Conservation (phyloP, 345 rosid species). For the Gossypium anomalum region DNA sequence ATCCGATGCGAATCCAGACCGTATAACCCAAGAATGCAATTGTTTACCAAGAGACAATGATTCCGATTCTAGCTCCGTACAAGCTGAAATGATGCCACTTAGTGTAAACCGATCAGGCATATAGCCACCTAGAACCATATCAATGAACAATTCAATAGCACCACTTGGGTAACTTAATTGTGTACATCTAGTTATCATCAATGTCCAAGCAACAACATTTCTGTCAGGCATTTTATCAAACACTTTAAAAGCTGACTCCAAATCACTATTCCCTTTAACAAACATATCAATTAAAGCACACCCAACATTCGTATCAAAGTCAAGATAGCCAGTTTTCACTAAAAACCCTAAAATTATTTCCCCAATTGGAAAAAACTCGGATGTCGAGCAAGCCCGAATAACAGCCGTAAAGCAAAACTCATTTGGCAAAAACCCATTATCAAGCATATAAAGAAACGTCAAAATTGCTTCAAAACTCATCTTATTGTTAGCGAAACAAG, state of each 20-base stretch:
- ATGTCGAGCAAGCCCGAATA: slow-evolving; percentile 50
- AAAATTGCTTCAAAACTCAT: slow-evolving; percentile 39
- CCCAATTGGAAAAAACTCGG: slow-evolving; percentile 29
- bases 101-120: slow-evolving; percentile 50
- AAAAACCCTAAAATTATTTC: slow-evolving; percentile 47
- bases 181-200: slow-evolving; percentile 55
- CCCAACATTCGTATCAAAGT: slow-evolving; percentile 55
- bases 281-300: slow-evolving; percentile 65
- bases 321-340: slow-evolving; percentile 46
- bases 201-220: slow-evolving; percentile 66
- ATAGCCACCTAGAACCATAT: slow-evolving; percentile 48
- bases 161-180: slow-evolving; percentile 43
- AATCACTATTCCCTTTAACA: slow-evolving; percentile 41
- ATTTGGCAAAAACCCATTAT: slow-evolving; percentile 51
- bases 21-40: slow-evolving; percentile 54
- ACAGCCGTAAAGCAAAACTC: slow-evolving; percentile 67
- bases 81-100: slow-evolving; percentile 52
- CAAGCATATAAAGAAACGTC: slow-evolving; percentile 47
- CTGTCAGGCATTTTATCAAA: slow-evolving; percentile 54
- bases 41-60: slow-evolving; percentile 41
- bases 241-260: slow-evolving; percentile 47
- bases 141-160: slow-evolving; percentile 43
- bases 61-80: slow-evolving; percentile 40
- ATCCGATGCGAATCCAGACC: slow-evolving; percentile 45
- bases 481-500: slow-evolving; percentile 52